Base-by-base conservation (phyloP, 139 green algal genomes). In the Chlorella sp. region DNA sequence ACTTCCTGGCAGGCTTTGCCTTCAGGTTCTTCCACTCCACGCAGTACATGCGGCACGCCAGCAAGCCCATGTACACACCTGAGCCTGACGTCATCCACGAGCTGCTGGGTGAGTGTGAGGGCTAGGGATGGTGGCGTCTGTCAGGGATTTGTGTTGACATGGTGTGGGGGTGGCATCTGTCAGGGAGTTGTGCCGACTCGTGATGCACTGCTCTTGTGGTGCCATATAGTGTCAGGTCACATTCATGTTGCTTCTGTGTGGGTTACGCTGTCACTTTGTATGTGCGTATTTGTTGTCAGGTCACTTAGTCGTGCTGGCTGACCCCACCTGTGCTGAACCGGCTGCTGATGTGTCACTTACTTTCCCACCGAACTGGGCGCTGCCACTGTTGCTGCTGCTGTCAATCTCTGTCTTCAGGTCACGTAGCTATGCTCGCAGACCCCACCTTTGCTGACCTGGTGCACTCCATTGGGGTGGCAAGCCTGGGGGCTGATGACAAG, bases 1-100 rank as follows among this genome's bases (percentile, higher is more conserved):
- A 97, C 81, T 98, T 98, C 82, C 82, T 98, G 33, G 91, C 91
- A 50, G 93, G 91, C 35, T 77, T 98, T n/a, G 93, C 93, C 0
- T 98, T 97, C 85, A 89, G 88, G 78, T 65, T 71, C 69, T 82
- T 82, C 62, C 77, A 91, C 82, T 84, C 68, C 49, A 93, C 87
- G 2, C 89, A 96, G 84, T 96, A 96, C 85, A 84, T 96, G 73
- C 86, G 92, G 2, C 91, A 96, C 65, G 74, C 63, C 35, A 83
- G 71, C 68, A 79, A 92, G 49, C 91, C 91, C 14, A 82, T 77
- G 68, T 97, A 97, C 83, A 97, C 93, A 0, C 93, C 93, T 14
- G 93, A 97, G 83, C 93, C 93, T 2, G 93, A 97, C 65, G 70
- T 97, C 1, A 80, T 88, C 30, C 93, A 97, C 72, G 93, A 97